A percentile compares a stretch with the other conserved stretches of the same genome.
Evolutionary conservation across 371 early-diverging fungal genomes (phyloP).

Genomic region (Entomophthora muscae): DNA sequence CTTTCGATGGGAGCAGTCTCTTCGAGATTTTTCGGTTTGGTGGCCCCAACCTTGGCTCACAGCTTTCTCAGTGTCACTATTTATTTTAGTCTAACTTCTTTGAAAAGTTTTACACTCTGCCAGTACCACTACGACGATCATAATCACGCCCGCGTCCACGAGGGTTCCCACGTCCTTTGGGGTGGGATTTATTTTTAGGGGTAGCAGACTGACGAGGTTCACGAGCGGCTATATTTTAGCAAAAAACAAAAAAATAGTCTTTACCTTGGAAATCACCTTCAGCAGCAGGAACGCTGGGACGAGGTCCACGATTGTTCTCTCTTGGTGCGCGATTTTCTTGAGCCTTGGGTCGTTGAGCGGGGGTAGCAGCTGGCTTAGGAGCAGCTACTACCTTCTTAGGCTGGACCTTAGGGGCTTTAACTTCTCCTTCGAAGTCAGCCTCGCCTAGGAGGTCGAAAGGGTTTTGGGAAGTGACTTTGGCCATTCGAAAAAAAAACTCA

Average conservation of each 20-base stretch:
- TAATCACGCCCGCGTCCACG: slow-evolving; percentile 41
- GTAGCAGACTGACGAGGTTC: slow-evolving; percentile 21
- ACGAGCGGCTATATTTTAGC: slow-evolving; percentile 11
- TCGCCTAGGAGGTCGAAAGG: slow-evolving; percentile 43
- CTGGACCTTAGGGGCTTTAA: slow-evolving; percentile 20
- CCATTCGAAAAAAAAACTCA: slow-evolving; percentile 7
- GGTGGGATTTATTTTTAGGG: slow-evolving; percentile 13
- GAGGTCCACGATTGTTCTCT: background rate
- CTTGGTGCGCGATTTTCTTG: slow-evolving; percentile 12
- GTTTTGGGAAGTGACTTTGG: slow-evolving; percentile 23
- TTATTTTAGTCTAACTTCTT: background rate
- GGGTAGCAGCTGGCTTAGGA: slow-evolving; percentile 14
- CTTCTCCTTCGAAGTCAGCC: slow-evolving; percentile 25
- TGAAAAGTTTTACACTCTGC: slow-evolving; percentile 25
- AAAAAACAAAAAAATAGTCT: background rate
- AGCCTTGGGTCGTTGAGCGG: slow-evolving; percentile 10
- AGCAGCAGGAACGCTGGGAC: background rate
- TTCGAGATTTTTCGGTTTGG: slow-evolving; percentile 11
- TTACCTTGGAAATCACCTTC: background rate
- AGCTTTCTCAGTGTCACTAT: slow-evolving; percentile 65
- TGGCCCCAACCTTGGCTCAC: slow-evolving; percentile 55
- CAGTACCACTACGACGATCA: slow-evolving; percentile 68
- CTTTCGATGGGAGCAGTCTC: slow-evolving; percentile 9
- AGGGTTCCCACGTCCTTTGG: slow-evolving; percentile 9
- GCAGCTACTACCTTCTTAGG: slow-evolving; percentile 13